Evolutionary conservation across 495 filamentous ascomycete species (phyloP).

Genomic region (Friedmanniomyces endolithicus): DNA sequence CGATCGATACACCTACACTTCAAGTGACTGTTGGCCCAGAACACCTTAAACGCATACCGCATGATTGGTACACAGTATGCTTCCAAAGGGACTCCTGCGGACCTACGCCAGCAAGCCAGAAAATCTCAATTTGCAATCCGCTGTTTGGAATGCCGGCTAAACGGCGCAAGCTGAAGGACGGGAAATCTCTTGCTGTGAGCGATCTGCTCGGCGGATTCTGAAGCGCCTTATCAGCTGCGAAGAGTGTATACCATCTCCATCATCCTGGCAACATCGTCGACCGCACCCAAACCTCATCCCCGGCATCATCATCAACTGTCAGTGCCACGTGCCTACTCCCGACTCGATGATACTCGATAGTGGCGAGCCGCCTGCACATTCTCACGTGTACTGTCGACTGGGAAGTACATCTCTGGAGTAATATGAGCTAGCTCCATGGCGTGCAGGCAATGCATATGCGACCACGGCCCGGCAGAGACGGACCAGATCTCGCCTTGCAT

Average conservation of each 20-base stretch:
- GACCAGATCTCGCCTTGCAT: not conserved
- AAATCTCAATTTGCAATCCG: not conserved
- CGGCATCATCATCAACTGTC: too few species aligned
- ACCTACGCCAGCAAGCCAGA: not conserved
- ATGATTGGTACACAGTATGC: not conserved
- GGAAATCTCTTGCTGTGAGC: constrained; percentile 1
- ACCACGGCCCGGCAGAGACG: too few species aligned
- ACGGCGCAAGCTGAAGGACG: constrained; percentile 1
- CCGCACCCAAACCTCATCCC: too few species aligned
- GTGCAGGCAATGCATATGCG: not conserved
- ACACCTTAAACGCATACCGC: not conserved
- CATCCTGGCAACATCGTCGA: too few species aligned
- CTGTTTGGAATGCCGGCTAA: not conserved
- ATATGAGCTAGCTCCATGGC: not conserved
- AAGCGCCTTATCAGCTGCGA: not conserved
- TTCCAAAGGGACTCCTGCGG: not conserved
- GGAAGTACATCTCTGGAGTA: not conserved
- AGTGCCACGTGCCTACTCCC: too few species aligned
- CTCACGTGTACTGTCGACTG: not conserved
- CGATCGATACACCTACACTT: not conserved
- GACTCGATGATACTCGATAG: too few species aligned
- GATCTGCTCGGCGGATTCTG: not conserved
- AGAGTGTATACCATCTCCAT: too few species aligned
- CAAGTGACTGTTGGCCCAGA: not conserved
- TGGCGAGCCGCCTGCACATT: not conserved